Percentiles rank a stretch among this genome's conserved stretches.
Evolutionary conservation across 306 rosid species (phyloP).

Genomic region (Echinosophora koreensis): DNA sequence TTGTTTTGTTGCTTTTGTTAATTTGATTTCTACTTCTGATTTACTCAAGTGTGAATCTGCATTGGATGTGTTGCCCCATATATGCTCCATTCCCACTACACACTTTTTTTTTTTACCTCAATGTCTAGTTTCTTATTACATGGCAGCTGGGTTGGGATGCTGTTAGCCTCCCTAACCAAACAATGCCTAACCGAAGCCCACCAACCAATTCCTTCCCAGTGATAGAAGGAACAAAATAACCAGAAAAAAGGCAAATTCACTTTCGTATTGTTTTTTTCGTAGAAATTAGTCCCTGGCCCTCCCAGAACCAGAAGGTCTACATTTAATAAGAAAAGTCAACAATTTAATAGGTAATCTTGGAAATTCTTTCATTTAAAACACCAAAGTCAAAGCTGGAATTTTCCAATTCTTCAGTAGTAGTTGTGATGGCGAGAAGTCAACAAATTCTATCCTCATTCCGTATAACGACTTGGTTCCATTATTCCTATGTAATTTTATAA

Average conservation of each 20-base stretch:
- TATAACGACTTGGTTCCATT: constrained; percentile 30
- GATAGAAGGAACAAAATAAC: neutral
- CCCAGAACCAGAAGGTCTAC: neutral
- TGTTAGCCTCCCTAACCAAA: constrained; percentile 30
- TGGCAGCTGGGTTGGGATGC: constrained; percentile 13
- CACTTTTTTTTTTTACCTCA: neutral
- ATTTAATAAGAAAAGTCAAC: constrained; percentile 47
- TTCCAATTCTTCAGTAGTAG: neutral
- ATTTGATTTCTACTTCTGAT: neutral
- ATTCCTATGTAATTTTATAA: neutral
- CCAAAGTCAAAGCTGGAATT: constrained; percentile 4
- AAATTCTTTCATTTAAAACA: constrained; percentile 22
- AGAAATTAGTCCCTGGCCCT: constrained; percentile 13
- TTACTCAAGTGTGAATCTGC: constrained; percentile 11
- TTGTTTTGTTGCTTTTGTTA: neutral
- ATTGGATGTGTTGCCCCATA: neutral
- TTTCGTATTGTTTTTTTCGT: neutral
- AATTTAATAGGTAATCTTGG: constrained; percentile 27
- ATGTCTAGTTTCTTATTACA: neutral
- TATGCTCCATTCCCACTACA: constrained; percentile 4
- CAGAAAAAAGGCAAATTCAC: neutral
- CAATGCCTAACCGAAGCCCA: constrained; percentile 21
- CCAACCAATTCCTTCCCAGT: constrained; percentile 6
- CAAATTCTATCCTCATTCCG: constrained; percentile 8
- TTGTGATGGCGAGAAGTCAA: constrained; percentile 40